Base-by-base conservation (phyloP, 2,329 filamentous ascomycete species). In the Ophiostoma montium region DNA sequence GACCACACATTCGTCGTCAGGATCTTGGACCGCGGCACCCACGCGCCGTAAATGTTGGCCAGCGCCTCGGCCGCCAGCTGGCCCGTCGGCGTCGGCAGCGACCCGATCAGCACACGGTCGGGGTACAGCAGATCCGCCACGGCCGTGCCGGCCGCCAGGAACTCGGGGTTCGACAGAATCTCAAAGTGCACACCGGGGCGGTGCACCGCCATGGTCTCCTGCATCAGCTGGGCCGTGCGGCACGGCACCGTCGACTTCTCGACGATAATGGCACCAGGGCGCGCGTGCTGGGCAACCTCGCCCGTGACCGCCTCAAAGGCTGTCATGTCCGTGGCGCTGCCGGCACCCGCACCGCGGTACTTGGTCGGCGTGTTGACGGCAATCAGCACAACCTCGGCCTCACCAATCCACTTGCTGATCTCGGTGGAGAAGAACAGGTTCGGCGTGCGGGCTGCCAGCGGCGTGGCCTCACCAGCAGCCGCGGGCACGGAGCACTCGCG, bases 161-260 rank as follows among this genome's bases (percentile, higher is more conserved):
- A 90, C 62, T 90, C 85, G 6, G 85, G 85, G 64, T 89, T 89
- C 42, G 83, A 87, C 23, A 89, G 72, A 49, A 89, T 78, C 60
- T 88, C 82, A 59, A 88, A 88, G 53, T 74, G 71, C 12, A 79
- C 70, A 16, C 73, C 74, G 1, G 81, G 80, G 12, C 76, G 75
- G 57, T 78, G 74, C 55, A 72, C 70, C 46, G 70, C 66, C 56
- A 80, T 68, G 55, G 80, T 85, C 55, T 81, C 74, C 56, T 75
- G 72, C 35, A 88, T 78, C 31, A 79, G 74, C 56, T 85, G 74
- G 2, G 83, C 82, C 5, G 84, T 88, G 53, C 80, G 71, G 61
- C 82, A 86, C 3, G 85, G 85, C 23, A 89, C 85, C 0, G 85
- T 90, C 50, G 78, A 84, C 68, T 89, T 90, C 67, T 89, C 84